These are phyloP conservation scores for Fusarium brachygibbosum DNA, from an alignment of 2,329 filamentous ascomycete genomes.

Conservation along the genomic window DNA sequence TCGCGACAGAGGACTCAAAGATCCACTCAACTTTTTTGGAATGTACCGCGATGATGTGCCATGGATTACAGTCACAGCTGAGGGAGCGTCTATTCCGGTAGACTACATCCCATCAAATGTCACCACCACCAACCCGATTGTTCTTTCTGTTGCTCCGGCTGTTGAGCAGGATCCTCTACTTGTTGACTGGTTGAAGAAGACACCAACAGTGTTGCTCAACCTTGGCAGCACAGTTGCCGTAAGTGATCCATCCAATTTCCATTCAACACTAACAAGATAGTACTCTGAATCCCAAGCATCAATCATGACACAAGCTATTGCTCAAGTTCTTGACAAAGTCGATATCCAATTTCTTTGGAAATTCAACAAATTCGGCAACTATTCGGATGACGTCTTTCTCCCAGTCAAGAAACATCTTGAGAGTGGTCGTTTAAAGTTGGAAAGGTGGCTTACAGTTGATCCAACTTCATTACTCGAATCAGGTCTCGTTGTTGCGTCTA, in stretches of 20 bases:
- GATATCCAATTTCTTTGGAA: slow-evolving; percentile 53
- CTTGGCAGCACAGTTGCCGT: slow-evolving; percentile 56
- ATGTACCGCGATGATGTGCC: slow-evolving; percentile 50
- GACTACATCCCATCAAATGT: slow-evolving; percentile 43
- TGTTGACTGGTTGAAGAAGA: slow-evolving; percentile 57
- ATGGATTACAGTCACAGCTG: slow-evolving; percentile 48
- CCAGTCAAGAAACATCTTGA: slow-evolving; percentile 28
- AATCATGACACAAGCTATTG: neutral
- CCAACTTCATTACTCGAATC: slow-evolving; percentile 52
- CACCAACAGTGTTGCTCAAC: slow-evolving; percentile 63
- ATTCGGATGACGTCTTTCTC: slow-evolving; percentile 19
- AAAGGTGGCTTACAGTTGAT: slow-evolving; percentile 49
- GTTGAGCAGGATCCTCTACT: slow-evolving; percentile 59
- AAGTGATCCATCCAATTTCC: neutral
- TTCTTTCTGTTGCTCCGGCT: slow-evolving; percentile 55
- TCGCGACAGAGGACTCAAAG: slow-evolving; percentile 32
- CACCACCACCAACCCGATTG: slow-evolving; percentile 59
- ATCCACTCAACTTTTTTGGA: slow-evolving; percentile 42
- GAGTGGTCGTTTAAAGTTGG: slow-evolving; percentile 37
- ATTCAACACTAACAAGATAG: neutral
- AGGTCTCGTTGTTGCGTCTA: slow-evolving; percentile 42
- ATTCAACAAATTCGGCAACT: slow-evolving; percentile 27
- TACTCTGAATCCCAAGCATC: slow-evolving; percentile 11
- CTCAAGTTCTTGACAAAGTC: neutral
- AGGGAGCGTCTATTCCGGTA: slow-evolving; percentile 35